Conservation (phyloP, 306 rosid species). For the Cicer arietinum region DNA sequence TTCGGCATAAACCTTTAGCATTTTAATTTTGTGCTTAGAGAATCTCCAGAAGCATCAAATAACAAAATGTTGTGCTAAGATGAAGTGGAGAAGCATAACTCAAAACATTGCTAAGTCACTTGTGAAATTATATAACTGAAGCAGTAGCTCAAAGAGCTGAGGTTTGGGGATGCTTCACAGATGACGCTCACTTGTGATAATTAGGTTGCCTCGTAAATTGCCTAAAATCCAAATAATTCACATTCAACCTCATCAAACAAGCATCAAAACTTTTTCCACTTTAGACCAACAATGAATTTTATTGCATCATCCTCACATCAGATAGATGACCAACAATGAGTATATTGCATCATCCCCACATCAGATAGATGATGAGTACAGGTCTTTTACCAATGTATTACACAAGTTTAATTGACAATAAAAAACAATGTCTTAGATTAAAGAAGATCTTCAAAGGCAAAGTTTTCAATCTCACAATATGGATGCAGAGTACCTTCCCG, state of each 20-base stretch:
- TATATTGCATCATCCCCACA: background rate
- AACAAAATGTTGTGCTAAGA: background rate
- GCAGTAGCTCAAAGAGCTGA: background rate
- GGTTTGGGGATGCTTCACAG: background rate
- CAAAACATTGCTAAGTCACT: background rate
- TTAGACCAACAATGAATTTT: background rate
- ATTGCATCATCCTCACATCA: background rate
- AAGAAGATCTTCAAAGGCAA: constrained; percentile 2
- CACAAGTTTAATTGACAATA: background rate
- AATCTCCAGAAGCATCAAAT: background rate
- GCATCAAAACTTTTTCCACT: background rate
- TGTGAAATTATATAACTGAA: background rate
- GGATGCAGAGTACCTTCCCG: background rate
- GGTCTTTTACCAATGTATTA: background rate
- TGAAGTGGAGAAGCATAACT: background rate
- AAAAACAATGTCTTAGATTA: background rate
- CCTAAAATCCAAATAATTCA: background rate
- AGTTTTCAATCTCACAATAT: background rate
- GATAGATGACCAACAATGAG: constrained; percentile 2
- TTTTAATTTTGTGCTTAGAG: background rate
- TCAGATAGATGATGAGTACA: background rate
- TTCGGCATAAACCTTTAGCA: background rate
- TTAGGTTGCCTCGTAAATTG: background rate
- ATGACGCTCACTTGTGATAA: background rate
- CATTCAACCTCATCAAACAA: background rate